phyloP scores from a whole-genome alignment of 2,329 filamentous ascomycete species.

The Diaporthe citri region DNA sequence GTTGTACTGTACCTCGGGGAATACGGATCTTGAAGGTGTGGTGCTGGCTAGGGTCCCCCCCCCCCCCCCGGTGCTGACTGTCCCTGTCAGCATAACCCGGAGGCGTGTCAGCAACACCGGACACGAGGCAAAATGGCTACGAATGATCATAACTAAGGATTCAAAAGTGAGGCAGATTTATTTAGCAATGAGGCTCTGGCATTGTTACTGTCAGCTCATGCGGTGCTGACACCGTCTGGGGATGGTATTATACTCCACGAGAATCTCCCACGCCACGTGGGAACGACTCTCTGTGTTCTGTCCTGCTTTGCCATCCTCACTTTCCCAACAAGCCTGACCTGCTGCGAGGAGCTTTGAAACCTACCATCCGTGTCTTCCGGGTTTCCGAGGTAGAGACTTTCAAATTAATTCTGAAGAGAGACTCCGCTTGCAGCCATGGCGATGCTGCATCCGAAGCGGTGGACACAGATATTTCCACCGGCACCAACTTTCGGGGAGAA shows the following conservation, averaged over 20 bases:
- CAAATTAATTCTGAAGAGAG: neutral
- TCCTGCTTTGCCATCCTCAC: neutral
- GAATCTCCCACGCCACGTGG: neutral
- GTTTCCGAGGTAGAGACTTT: neutral
- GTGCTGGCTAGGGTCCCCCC: neutral
- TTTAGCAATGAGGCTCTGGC: neutral
- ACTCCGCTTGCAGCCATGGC: neutral
- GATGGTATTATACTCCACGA: neutral
- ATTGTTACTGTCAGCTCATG: neutral
- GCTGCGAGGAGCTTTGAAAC: neutral
- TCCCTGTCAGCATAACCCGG: conserved; percentile 5
- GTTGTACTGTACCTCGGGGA: neutral
- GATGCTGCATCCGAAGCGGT: conserved; percentile 15
- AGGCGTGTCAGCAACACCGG: neutral
- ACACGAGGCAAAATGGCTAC: neutral
- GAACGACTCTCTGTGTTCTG: neutral
- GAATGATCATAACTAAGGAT: no score
- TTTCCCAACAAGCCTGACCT: neutral
- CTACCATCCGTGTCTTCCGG: no score
- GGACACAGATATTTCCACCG: conserved; percentile 24
- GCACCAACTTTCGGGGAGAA: conserved; percentile 7
- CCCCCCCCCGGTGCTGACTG: neutral
- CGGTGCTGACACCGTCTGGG: no score
- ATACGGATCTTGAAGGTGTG: neutral
- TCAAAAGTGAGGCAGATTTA: no score